These are phyloP conservation scores for Incumbomyces lentus DNA, from an alignment of 2,329 filamentous ascomycete genomes.

Conservation along the genomic window DNA sequence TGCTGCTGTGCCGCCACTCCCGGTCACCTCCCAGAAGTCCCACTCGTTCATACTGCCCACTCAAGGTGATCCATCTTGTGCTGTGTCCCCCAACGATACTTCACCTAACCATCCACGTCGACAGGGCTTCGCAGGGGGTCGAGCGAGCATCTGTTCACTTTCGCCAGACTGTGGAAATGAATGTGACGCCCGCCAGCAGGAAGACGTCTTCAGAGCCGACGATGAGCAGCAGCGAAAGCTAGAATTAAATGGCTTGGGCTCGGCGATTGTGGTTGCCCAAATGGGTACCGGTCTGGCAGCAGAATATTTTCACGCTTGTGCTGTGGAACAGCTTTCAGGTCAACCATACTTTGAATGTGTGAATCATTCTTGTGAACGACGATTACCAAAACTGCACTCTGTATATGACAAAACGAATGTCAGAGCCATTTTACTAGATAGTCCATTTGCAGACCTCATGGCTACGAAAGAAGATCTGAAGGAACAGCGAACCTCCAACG, in stretches of 20 bases:
- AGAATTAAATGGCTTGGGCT: background rate
- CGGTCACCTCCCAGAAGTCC: constrained; percentile 10
- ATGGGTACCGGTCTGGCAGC: constrained; percentile 16
- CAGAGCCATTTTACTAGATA: background rate
- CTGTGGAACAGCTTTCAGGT: constrained; percentile 33
- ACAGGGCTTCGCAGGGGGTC: constrained; percentile 15
- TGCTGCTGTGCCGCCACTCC: constrained; percentile 24
- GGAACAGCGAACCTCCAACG: too few relatives aligned
- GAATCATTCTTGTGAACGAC: constrained; percentile 30
- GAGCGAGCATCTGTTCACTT: constrained; percentile 19
- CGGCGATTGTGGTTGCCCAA: constrained; percentile 8
- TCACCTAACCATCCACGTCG: constrained; percentile 27
- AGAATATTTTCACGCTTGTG: constrained; percentile 31
- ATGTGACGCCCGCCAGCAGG: constrained; percentile 6
- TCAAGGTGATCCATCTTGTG: constrained; percentile 24
- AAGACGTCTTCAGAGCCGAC: background rate
- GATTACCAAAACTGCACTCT: constrained; percentile 15
- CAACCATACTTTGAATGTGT: constrained; percentile 34
- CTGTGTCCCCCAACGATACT: constrained; percentile 22
- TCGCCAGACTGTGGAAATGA: constrained; percentile 20
- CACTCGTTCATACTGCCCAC: constrained; percentile 7
- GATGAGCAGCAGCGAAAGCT: background rate
- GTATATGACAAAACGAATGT: constrained; percentile 11
- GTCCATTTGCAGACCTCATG: constrained; percentile 13
- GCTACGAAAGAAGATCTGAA: constrained; percentile 20